These are phyloP conservation scores for Ulmus americana DNA, from an alignment of 331 rosid species.

Conservation along the genomic window DNA sequence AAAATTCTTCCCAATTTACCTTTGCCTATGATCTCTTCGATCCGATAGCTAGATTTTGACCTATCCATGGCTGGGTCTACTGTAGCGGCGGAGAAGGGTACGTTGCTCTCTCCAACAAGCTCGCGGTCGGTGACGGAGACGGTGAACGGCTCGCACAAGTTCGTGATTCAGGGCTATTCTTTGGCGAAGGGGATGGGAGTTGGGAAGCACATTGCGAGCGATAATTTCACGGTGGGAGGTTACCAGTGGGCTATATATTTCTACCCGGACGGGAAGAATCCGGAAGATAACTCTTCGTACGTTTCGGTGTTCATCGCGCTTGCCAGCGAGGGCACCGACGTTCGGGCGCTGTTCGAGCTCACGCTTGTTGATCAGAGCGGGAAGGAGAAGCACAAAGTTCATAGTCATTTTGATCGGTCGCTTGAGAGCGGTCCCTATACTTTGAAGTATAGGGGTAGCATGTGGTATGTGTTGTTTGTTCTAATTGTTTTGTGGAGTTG, in stretches of 20 bases:
- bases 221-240: constrained; percentile 59
- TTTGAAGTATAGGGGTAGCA: constrained; percentile 66
- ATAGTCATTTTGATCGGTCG: constrained; percentile 64
- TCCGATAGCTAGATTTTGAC: not conserved
- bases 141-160: constrained; percentile 62
- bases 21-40: not conserved
- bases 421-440: constrained; percentile 72
- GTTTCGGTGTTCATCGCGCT: constrained; percentile 68
- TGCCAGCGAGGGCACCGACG: constrained; percentile 72
- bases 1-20: not conserved
- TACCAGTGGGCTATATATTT: constrained; percentile 53
- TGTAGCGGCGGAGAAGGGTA: constrained; percentile 19
- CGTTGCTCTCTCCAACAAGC: constrained; percentile 35
- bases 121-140: constrained; percentile 63
- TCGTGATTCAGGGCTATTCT: constrained; percentile 61
- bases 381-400: constrained; percentile 55
- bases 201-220: constrained; percentile 68
- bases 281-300: constrained; percentile 61
- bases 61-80: constrained; percentile 9
- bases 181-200: constrained; percentile 73
- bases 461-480: constrained; percentile 46
- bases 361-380: constrained; percentile 71
- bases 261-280: constrained; percentile 61
- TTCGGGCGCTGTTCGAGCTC: constrained; percentile 62
- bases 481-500: not conserved